Evolutionary conservation across 768 basidiomycete species (phyloP), one percentile per base, ranked within the genome.

Genomic region (Xanthoconium stramineum): DNA sequence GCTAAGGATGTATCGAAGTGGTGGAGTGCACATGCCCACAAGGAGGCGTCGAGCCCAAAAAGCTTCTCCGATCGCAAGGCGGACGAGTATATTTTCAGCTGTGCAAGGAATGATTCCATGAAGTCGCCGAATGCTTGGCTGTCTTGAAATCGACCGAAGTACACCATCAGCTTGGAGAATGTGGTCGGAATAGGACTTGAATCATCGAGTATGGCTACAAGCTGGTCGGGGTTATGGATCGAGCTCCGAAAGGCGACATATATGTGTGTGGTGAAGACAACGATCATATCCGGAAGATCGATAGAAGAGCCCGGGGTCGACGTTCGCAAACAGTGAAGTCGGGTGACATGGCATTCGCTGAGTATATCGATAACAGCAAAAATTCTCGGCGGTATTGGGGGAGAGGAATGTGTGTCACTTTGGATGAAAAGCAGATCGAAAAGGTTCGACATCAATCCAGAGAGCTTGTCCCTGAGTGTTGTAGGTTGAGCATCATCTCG

Each of bases 11-110:
- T 63, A 56, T 84, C 82, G 51, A 82, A 70, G 55, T 78, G 72
- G 38, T 68, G 72, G 24, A 83, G 77, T 6, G 77, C 76, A 52
- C 79, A 80, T 15, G 76, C 74, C 78, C 80, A 84, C 24, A 84
- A 61, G 10, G 80, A 80, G 10, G 81, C 80, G 50, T 83, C 80
- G 17, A 81, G 71, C 8, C 60, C 69, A 8, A 73, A 70, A 15
- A 83, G 62, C 19, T 65, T 65, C 40, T 73, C 69, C 0, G 63
- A 65, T 19, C 69, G 65, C 15, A 84, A 64, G 12, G 63, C 52
- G 3, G 52, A 57, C 1, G 72, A 73, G 35, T 68, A 69, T 28
- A 47, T 53, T n/a, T 59, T 57, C 40, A 55, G 66, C 60, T 64
- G 46, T 2, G 61, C 49, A 30, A 72, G 47, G 47, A 76, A 71